Percentiles rank a stretch among this genome's conserved stretches.
Evolutionary conservation across 306 rosid species (phyloP).

Genomic region (Corylus americana): DNA sequence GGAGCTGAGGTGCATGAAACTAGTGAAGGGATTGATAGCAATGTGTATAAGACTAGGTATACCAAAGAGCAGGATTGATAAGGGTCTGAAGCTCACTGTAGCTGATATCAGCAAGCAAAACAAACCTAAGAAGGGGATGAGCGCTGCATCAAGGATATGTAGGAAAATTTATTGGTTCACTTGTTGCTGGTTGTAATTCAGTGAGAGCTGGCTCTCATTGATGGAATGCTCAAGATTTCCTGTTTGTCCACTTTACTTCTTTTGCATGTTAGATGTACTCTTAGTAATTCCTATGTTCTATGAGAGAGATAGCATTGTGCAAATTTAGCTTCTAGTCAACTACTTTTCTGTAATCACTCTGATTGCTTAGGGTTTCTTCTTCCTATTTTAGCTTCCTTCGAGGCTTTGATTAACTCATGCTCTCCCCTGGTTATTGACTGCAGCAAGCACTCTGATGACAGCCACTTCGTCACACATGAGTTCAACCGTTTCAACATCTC

Average conservation of each 20-base stretch:
- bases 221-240: not conserved
- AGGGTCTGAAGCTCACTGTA: not conserved
- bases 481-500: conserved; percentile 54
- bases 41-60: not conserved
- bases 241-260: not conserved
- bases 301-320: too few species aligned
- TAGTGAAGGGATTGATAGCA: not conserved
- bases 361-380: not conserved
- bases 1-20: not conserved
- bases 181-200: not conserved
- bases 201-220: not conserved
- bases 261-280: conserved; percentile 6
- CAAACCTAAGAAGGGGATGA: not conserved
- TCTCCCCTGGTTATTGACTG: conserved; percentile 30
- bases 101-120: not conserved
- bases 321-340: not conserved
- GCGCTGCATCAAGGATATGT: conserved; percentile 3
- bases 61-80: not conserved
- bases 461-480: conserved; percentile 40
- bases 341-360: not conserved
- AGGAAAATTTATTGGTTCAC: not conserved
- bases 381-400: not conserved
- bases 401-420: not conserved
- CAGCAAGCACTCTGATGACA: conserved; percentile 35
- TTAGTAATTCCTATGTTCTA: not conserved